These are phyloP conservation scores for Kwoniella sp. DNA, from an alignment of 768 basidiomycete genomes.

Conservation along the genomic window DNA sequence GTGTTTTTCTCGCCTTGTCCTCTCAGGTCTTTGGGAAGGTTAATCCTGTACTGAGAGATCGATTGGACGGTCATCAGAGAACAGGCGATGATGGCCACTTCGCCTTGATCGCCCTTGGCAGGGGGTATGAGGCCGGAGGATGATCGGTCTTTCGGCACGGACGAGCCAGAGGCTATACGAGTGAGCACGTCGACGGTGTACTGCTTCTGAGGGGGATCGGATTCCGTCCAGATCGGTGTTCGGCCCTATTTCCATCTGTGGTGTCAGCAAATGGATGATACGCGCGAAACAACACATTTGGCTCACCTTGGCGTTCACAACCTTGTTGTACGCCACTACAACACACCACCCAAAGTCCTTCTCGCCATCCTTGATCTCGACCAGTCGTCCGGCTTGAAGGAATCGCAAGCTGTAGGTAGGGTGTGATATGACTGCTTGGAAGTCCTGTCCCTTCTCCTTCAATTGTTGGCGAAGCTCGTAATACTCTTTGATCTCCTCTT, in stretches of 20 bases:
- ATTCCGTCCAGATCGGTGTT: constrained; percentile 58
- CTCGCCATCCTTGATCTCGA: constrained; percentile 82
- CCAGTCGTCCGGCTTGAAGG: constrained; percentile 87
- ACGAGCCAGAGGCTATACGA: constrained; percentile 69
- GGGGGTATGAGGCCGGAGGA: constrained; percentile 78
- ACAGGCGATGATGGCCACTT: constrained; percentile 83
- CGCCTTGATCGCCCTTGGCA: constrained; percentile 69
- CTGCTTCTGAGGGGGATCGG: constrained; percentile 80
- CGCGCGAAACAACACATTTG: background rate
- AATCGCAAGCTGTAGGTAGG: constrained; percentile 94
- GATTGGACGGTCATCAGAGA: constrained; percentile 81
- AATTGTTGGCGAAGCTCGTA: constrained; percentile 92
- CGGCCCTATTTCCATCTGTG: constrained; percentile 51
- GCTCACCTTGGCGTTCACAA: constrained; percentile 72
- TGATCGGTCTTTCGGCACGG: constrained; percentile 62
- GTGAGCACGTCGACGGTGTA: constrained; percentile 92
- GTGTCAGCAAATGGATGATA: background rate
- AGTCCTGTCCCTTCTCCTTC: constrained; percentile 83
- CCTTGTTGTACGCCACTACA: constrained; percentile 87
- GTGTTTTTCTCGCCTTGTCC: constrained; percentile 74
- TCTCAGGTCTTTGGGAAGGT: constrained; percentile 86
- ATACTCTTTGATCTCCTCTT: constrained; percentile 81
- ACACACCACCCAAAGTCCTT: constrained; percentile 96
- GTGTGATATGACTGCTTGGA: constrained; percentile 89
- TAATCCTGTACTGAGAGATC: constrained; percentile 82